Evolutionary conservation across 1,139 yeast species (phyloP), one percentile per base, ranked within the genome.

Genomic region (Sugiyamaella castrensis): DNA sequence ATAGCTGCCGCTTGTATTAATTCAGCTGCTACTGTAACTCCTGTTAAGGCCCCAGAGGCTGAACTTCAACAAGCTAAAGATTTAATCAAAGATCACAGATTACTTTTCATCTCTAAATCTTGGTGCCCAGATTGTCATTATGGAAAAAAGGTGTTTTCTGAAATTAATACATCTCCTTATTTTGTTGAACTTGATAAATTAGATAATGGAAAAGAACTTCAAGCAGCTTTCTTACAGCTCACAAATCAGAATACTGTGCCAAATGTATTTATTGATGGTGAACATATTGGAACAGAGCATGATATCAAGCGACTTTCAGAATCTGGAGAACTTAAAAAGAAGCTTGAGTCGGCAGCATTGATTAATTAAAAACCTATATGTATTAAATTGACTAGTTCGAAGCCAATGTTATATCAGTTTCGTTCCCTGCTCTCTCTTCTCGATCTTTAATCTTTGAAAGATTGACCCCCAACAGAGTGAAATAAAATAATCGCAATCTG

Each of bases 71-170:
- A 63, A 53, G 84, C 81, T 8, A 65, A 71, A 51, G 68, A 72
- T 19, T 67, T 81, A 46, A 73, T 84, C 46, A 50, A 65, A 6
- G 58, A 68, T 5, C 70, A 82, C 65, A 72, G 70, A 43, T 79
- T 68, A 57, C 71, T 84, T 52, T 77, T 82, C 75, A 64, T 84
- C 12, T 78, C 86, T 37, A 84, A 84, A 57, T 75, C 84, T 16
- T 84, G 89, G 89, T 84, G 91, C 65, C 86, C 87, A 1, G 91
- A 84, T 59, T 84, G 91, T 59, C 79, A 75, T 44, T 84, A 82
- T 60, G 78, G 84, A 9, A 73, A 78, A 53, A 67, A 68, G 24
- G 67, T 82, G 16, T 82, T 81, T 74, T 71, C 74, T 46, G 73
- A 76, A 47, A 76, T 73, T 57, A 71, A 74, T 15, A 80, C 82